These are phyloP conservation scores for Gracilaria caudata DNA, from an alignment of 23 red algal species.

Conservation along the genomic window DNA sequence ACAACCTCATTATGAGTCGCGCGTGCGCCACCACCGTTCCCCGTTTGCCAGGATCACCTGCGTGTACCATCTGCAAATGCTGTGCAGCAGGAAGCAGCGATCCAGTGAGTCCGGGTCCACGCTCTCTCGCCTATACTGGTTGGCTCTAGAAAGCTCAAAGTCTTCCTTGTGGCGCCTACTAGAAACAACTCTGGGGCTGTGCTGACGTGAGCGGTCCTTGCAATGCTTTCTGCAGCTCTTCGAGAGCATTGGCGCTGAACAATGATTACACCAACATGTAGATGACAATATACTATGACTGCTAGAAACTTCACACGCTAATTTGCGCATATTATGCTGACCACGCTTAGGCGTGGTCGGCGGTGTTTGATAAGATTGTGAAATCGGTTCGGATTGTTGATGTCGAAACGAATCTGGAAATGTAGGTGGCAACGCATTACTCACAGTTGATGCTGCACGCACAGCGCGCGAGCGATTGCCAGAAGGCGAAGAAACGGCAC, in stretches of 20 bases:
- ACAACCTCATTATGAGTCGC: background rate
- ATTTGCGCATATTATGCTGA: background rate
- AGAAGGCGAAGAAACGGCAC: background rate
- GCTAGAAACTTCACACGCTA: background rate
- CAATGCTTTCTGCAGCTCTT: background rate
- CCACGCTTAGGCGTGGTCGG: background rate
- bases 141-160: background rate
- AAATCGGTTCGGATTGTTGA: background rate
- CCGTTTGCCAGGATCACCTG: background rate
- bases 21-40: background rate
- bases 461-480: background rate
- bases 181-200: background rate
- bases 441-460: background rate
- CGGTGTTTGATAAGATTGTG: background rate
- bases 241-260: background rate
- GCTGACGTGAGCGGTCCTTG: background rate
- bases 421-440: constrained; percentile 4
- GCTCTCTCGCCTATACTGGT: background rate
- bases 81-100: constrained; percentile 9
- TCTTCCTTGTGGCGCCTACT: constrained; percentile 25
- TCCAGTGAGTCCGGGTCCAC: constrained; percentile 1
- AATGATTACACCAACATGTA: background rate
- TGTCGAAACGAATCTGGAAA: constrained; percentile 23
- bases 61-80: constrained; percentile 16
- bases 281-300: background rate